Conservation (phyloP, 306 rosid species). For the Dryas alaskensis region DNA sequence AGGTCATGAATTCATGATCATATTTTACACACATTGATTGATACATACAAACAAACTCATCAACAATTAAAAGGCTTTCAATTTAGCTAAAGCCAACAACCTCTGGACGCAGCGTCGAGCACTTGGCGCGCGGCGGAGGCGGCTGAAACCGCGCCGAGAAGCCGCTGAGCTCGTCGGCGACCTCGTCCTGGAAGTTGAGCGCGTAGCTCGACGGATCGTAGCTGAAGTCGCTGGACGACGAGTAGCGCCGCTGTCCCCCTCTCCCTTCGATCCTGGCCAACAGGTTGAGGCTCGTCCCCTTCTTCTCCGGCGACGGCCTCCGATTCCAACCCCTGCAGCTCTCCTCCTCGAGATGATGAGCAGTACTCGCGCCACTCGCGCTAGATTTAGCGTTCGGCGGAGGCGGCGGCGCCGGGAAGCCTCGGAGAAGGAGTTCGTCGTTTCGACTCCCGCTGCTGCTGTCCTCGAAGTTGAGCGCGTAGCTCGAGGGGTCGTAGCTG, state of each 20-base stretch:
- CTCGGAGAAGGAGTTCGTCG: neutral
- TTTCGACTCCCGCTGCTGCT: neutral
- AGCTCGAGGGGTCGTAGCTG: slow-evolving; percentile 20
- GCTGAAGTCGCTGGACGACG: slow-evolving; percentile 36
- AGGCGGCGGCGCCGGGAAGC: neutral
- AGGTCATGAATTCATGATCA: too few species aligned
- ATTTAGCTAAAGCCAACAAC: neutral
- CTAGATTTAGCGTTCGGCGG: neutral
- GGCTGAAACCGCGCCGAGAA: too few species aligned
- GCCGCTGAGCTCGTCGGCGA: too few species aligned
- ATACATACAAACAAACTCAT: neutral
- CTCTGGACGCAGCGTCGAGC: neutral
- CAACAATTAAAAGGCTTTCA: neutral
- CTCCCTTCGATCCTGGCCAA: neutral
- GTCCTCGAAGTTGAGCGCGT: slow-evolving; percentile 22
- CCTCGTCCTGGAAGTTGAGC: slow-evolving; percentile 40
- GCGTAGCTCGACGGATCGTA: slow-evolving; percentile 44
- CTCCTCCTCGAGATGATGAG: neutral
- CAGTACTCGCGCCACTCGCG: too few species aligned
- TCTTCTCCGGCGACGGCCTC: neutral
- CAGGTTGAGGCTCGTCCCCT: neutral
- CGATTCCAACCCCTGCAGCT: neutral
- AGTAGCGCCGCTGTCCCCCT: neutral
- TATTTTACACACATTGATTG: too few species aligned
- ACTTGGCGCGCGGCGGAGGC: neutral